Percentiles rank a stretch among this genome's conserved stretches.
These are phyloP conservation scores for Pseudonitzschia multiseries DNA, from an alignment of 108 stramenopile genomes.

Conservation along the genomic window DNA sequence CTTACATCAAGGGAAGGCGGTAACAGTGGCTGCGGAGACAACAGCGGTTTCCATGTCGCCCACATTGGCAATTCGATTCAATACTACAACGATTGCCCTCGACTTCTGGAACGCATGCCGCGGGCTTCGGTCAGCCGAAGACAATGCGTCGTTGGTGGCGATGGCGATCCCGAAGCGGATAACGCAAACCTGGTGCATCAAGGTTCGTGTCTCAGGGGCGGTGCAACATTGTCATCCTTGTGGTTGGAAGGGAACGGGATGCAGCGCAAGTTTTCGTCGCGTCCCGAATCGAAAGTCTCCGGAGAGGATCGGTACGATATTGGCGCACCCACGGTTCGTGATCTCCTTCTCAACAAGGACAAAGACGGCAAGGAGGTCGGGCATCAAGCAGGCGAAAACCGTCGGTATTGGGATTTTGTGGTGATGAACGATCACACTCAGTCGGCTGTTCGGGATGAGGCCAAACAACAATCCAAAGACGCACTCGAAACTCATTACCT, in stretches of 20 bases:
- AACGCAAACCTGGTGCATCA: constrained; percentile 27
- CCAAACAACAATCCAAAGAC: constrained; percentile 35
- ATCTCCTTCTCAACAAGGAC: constrained; percentile 27
- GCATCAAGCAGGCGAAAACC: background rate
- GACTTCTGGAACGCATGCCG: constrained; percentile 52
- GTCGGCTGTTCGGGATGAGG: constrained; percentile 47
- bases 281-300: constrained; percentile 30
- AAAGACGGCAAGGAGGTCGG: too few species aligned
- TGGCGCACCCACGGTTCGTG: constrained; percentile 60
- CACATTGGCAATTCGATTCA: constrained; percentile 73
- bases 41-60: constrained; percentile 6
- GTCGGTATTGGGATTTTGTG: constrained; percentile 54
- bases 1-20: too few species aligned
- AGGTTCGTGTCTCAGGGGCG: constrained; percentile 69
- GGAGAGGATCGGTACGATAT: constrained; percentile 50
- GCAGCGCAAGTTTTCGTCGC: constrained; percentile 51
- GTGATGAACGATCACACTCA: constrained; percentile 83
- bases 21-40: too few species aligned
- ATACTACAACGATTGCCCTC: constrained; percentile 77
- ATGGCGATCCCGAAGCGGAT: constrained; percentile 4
- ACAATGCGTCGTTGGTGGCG: background rate
- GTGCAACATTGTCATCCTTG: constrained; percentile 47
- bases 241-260: constrained; percentile 70
- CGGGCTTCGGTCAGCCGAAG: background rate
- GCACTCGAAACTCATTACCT: constrained; percentile 44